Conservation (phyloP, 2,329 filamentous ascomycete genomes). For the Xylaria hypoxylon region DNA sequence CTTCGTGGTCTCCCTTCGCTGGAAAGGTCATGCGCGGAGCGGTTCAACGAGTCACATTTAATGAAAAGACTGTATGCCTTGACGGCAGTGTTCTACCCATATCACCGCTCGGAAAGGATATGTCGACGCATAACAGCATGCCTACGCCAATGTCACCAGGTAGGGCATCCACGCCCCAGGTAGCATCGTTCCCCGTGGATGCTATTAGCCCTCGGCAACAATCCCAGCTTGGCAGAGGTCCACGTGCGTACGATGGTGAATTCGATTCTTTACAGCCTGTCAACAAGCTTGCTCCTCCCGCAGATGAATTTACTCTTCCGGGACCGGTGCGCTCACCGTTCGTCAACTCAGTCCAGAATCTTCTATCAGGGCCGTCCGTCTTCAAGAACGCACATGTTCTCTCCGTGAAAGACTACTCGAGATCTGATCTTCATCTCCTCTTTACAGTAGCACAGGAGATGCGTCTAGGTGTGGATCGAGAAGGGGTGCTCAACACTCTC, state of each 20-base stretch:
- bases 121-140: slow-evolving; percentile 74
- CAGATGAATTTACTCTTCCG: slow-evolving; percentile 61
- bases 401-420: slow-evolving; percentile 90
- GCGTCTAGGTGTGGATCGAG: slow-evolving; percentile 91
- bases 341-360: slow-evolving; percentile 73
- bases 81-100: slow-evolving; percentile 73
- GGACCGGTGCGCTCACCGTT: slow-evolving; percentile 63
- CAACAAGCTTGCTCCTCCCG: slow-evolving; percentile 43
- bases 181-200: slow-evolving; percentile 53
- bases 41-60: slow-evolving; percentile 81
- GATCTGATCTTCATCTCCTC: slow-evolving; percentile 88
- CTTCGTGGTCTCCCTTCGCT: slow-evolving; percentile 77
- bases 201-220: slow-evolving; percentile 51
- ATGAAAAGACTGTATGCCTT: slow-evolving; percentile 78
- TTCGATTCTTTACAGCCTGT: slow-evolving; percentile 45
- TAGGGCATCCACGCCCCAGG: slow-evolving; percentile 63
- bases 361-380: slow-evolving; percentile 79
- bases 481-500: slow-evolving; percentile 88
- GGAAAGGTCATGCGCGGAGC: slow-evolving; percentile 76
- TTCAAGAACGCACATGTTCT: slow-evolving; percentile 93
- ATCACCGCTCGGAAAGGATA: slow-evolving; percentile 74
- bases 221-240: slow-evolving; percentile 49
- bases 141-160: slow-evolving; percentile 65
- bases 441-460: slow-evolving; percentile 99
- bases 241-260: slow-evolving; percentile 54